Conservation (phyloP, 345 rosid genomes). For the Pugionium dolabratum region DNA sequence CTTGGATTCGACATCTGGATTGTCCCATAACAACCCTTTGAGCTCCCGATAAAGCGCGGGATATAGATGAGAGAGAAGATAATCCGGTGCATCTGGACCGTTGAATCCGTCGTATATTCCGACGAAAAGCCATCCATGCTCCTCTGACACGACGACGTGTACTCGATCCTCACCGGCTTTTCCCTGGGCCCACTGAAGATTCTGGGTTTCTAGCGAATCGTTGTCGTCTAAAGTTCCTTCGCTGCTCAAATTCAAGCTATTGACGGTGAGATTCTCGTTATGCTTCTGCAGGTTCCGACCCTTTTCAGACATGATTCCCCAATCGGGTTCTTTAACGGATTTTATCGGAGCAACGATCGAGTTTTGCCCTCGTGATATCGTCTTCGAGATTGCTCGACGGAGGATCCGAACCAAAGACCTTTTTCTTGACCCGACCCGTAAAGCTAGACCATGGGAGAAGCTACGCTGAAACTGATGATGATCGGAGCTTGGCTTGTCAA, state of each 20-base stretch:
- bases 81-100: constrained; percentile 97
- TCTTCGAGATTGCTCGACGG: constrained; percentile 65
- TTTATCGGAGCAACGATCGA: constrained; percentile 78
- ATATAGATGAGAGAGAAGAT: constrained; percentile 62
- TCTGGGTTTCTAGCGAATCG: constrained; percentile 57
- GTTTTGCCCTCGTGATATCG: constrained; percentile 57
- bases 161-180: constrained; percentile 97
- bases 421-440: constrained; percentile 53
- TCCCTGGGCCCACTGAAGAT: constrained; percentile 95
- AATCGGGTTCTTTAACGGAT: constrained; percentile 61
- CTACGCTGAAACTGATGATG: constrained; percentile 66
- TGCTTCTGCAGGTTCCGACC: constrained; percentile 37
- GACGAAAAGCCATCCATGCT: constrained; percentile 83
- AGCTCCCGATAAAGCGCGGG: constrained; percentile 66
- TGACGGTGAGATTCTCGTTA: constrained; percentile 61
- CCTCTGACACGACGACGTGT: constrained; percentile 86
- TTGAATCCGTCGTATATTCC: constrained; percentile 95
- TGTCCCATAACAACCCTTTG: constrained; percentile 85
- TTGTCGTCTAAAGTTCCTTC: constrained; percentile 72
- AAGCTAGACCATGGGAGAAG: constrained; percentile 68
- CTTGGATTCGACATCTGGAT: constrained; percentile 41
- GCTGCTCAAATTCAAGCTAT: constrained; percentile 57
- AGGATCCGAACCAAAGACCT: constrained; percentile 62
- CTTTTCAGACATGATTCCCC: constrained; percentile 52
- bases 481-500: constrained; percentile 49